These are phyloP conservation scores for Cicer judaicum DNA, from an alignment of 306 rosid genomes.

Conservation along the genomic window DNA sequence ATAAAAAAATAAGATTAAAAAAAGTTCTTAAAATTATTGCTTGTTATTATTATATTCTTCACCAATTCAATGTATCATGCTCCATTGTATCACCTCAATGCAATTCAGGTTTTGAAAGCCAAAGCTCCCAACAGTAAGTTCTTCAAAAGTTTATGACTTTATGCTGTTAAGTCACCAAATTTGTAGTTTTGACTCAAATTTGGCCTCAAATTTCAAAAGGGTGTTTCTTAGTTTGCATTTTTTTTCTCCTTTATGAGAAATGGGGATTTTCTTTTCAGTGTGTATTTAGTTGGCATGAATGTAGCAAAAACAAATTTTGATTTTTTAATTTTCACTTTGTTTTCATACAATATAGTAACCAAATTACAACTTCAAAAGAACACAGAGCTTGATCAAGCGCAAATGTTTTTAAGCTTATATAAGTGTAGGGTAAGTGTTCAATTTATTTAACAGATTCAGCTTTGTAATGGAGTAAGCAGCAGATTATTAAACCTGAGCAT, in stretches of 20 bases:
- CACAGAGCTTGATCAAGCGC: conserved; percentile 27
- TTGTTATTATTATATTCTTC: conserved; percentile 41
- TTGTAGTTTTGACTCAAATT: conserved; percentile 34
- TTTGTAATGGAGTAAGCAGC: background rate
- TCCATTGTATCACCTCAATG: conserved; percentile 63
- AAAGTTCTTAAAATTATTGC: background rate
- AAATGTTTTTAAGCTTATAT: conserved; percentile 15
- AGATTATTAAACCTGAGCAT: no score
- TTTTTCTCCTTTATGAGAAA: conserved; percentile 16
- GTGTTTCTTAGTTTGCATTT: conserved; percentile 34
- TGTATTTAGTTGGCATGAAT: conserved; percentile 39
- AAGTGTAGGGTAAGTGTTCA: conserved; percentile 28
- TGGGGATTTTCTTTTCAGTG: conserved; percentile 26
- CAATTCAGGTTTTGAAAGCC: conserved; percentile 50
- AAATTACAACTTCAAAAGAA: conserved; percentile 35
- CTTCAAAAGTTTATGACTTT: conserved; percentile 34
- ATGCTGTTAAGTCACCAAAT: conserved; percentile 23
- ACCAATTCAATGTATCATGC: conserved; percentile 43
- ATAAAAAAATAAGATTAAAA: background rate
- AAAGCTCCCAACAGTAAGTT: conserved; percentile 48
- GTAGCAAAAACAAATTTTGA: background rate
- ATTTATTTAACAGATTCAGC: background rate
- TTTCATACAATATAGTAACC: conserved; percentile 9
- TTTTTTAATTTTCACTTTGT: conserved; percentile 41
- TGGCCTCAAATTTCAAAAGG: conserved; percentile 34